Base-by-base conservation (phyloP, 257 asterid genomes). In the Jacaranda mimosifolia region DNA sequence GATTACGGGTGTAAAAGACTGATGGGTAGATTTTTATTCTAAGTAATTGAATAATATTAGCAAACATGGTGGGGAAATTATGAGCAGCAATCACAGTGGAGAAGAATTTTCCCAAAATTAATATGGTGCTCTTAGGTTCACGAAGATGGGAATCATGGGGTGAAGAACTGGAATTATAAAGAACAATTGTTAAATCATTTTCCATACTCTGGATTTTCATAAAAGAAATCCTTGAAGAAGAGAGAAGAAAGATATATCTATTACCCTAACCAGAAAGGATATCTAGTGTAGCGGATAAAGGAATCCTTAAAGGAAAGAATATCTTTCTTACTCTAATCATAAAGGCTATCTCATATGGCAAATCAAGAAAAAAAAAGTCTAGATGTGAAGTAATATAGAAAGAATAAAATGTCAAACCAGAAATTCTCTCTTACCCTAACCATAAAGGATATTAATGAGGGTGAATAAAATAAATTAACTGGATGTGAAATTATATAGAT, bases 361-460 rank as follows among this genome's bases (percentile, higher is more conserved):
- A 26, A 26, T 26, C 32, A 26, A 26, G 32, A 26, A 26, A 26
- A 26, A 26, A 26, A 26, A 26, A 26, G 1, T 26, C 32, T 26
- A 26, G 32, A 26, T 26, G 32, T 26, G 32, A 26, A 26, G 32
- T 26, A 26, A 26, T 26, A 26, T 26, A 26, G 32, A 26, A 26
- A 26, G 2, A 26, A 26, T 26, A 26, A 26, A 26, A 26, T 26
- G 32, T 26, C 32, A 26, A 26, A 26, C 45, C 0, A 66, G 62
- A 48, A 69, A 32, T 63, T 26, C 3, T 62, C 14, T 56, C 56
- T 53, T 68, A 70, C 40, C 46, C 39, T 66, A 43, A 70, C 62
- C 69, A 48, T 71, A 72, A 58, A 59, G 62, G 60, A 73, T 62
- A 76, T n/a, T n/a, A n/a, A n/a, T n/a, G n/a, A 26, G 46, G 63